Percentiles rank a stretch among this genome's conserved stretches.
Conservation (phyloP, 2,329 filamentous ascomycete genomes). For the Penicillium palitans region DNA sequence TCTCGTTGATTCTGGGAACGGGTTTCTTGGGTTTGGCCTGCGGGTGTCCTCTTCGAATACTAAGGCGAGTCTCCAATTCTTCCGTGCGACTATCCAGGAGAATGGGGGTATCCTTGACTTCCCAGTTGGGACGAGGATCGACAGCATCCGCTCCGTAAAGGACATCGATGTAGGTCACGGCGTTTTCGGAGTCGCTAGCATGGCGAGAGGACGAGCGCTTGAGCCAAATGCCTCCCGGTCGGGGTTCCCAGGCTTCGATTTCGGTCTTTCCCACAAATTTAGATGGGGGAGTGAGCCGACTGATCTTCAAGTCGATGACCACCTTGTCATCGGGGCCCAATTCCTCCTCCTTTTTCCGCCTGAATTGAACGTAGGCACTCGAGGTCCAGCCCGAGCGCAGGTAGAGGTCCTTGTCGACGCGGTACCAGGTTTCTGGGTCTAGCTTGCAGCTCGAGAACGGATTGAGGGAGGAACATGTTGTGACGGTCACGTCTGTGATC, state of each 20-base stretch:
- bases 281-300: constrained; percentile 66
- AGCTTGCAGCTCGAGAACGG: constrained; percentile 73
- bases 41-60: constrained; percentile 70
- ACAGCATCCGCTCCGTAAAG: constrained; percentile 89
- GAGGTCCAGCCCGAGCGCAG: constrained; percentile 71
- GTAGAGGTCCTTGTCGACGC: constrained; percentile 86
- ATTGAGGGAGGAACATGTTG: constrained; percentile 73
- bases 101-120: constrained; percentile 71
- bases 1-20: constrained; percentile 74
- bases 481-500: constrained; percentile 80
- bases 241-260: constrained; percentile 71
- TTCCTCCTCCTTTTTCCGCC: constrained; percentile 83
- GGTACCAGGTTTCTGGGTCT: constrained; percentile 72
- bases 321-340: constrained; percentile 72
- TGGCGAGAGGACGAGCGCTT: constrained; percentile 70
- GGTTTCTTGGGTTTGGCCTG: constrained; percentile 64
- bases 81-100: constrained; percentile 64
- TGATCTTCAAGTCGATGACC: constrained; percentile 74
- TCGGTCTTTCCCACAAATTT: constrained; percentile 54
- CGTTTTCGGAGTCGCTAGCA: constrained; percentile 71
- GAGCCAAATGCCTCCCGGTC: constrained; percentile 78
- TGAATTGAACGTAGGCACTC: constrained; percentile 77
- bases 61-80: constrained; percentile 71
- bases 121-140: constrained; percentile 84
- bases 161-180: constrained; percentile 79